A percentile compares a stretch with the other conserved stretches of the same genome.
Evolutionary conservation across 176 grass and related monocot genomes (phyloP).

Genomic region (Eleusine indica): DNA sequence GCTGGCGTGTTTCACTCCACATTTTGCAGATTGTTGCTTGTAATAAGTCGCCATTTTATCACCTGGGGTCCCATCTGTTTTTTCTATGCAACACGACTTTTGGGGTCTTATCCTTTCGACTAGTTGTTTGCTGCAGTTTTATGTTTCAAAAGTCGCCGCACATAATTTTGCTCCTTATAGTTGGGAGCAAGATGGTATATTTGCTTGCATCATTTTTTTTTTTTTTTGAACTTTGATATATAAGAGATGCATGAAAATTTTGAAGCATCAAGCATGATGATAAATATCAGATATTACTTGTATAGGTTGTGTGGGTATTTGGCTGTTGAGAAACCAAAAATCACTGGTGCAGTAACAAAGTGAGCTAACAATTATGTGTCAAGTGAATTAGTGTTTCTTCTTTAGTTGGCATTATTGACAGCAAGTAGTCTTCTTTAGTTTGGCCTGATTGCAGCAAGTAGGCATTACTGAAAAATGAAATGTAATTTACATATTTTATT

Average conservation of each 20-base stretch:
- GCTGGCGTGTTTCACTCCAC: background rate
- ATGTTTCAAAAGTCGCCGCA: background rate
- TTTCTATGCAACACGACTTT: background rate
- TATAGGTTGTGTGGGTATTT: background rate
- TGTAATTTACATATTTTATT: background rate
- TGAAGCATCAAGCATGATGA: background rate
- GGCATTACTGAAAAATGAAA: background rate
- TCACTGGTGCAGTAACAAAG: constrained; percentile 19
- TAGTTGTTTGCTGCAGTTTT: background rate
- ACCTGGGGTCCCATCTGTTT: background rate
- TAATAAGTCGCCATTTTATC: background rate
- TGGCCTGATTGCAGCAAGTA: constrained; percentile 13
- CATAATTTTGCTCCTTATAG: background rate
- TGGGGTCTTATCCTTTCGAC: background rate
- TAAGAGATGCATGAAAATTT: background rate
- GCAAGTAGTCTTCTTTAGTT: constrained; percentile 22
- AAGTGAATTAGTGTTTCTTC: constrained; percentile 7
- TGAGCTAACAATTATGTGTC: constrained; percentile 29
- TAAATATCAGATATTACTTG: background rate
- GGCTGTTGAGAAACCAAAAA: background rate
- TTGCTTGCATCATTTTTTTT: background rate
- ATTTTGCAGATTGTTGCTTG: constrained; percentile 1
- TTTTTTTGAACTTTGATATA: background rate
- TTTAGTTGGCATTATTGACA: constrained; percentile 31
- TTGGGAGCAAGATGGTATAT: background rate